Evolutionary conservation across 441 rosid genomes (phyloP), one percentile per base, ranked within the genome.

Genomic region (Dalechampia spathulata): DNA sequence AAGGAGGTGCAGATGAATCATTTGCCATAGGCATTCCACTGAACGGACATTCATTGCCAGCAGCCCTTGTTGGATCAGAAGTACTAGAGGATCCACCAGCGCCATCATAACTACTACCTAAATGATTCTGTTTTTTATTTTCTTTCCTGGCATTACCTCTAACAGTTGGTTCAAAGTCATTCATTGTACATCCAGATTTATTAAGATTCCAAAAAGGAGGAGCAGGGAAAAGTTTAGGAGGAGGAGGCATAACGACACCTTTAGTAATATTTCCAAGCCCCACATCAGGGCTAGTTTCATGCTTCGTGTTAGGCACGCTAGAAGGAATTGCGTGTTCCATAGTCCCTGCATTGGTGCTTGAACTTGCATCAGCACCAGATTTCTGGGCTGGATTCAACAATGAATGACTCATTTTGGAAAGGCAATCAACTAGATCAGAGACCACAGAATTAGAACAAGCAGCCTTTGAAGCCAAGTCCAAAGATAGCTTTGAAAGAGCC

Each of bases 391-490:
- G 43, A 55, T 14, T 57, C 58, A 50, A 19, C 39, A 26, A 45
- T 27, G 78, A 61, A 41, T 76, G 72, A 19, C 83, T 80, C 68
- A 80, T 46, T 66, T 79, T 85, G 37, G 79, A 65, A 44, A 86
- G 45, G 65, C 53, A 62, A 19, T 77, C 87, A 40, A 73, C 72
- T 40, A 82, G 51, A 47, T 82, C 86, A 25, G 69, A 63, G 34
- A 75, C 43, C 9, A 68, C 66, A 16, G 75, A 65, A 44, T 42
- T 82, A 21, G 92, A 56, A 17, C 75, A 52, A 2, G 68, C 52
- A 19, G 86, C 82, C 60, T 76, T 83, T 0, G 90, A 75, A 51
- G 82, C 66, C 64, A 85, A 59, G 40, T 82, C 93, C 15, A 55
- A 39, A 13, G 79, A 81, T 2, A 83, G 67, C 72, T 78, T 90